Evolutionary conservation across 177 flowering plant genomes (phyloP).

Genomic region (Vitis hybrid): DNA sequence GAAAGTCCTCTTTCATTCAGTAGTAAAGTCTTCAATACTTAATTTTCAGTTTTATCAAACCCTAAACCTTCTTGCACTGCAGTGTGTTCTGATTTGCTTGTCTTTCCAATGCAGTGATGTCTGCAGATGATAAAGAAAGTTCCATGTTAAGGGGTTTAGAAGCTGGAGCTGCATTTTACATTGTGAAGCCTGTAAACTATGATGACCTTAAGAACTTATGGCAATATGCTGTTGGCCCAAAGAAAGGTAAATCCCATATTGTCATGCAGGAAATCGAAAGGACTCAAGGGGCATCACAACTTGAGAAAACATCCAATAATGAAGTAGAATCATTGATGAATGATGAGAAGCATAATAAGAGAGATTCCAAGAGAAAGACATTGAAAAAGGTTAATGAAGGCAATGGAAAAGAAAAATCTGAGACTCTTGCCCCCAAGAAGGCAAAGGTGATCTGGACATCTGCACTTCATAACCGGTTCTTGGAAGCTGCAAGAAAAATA

Average conservation of each 20-base stretch:
- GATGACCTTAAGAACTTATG: constrained; percentile 42
- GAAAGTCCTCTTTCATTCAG: too few relatives aligned
- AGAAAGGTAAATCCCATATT: constrained; percentile 13
- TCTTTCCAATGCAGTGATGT: constrained; percentile 52
- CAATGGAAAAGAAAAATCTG: not conserved
- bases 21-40: too few relatives aligned
- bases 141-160: constrained; percentile 32
- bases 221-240: constrained; percentile 36
- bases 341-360: constrained; percentile 3
- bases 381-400: not conserved
- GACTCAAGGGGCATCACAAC: not conserved
- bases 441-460: constrained; percentile 51
- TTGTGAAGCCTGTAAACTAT: constrained; percentile 47
- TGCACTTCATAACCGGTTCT: constrained; percentile 48
- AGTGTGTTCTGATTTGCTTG: too few relatives aligned
- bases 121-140: constrained; percentile 37
- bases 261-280: constrained; percentile 7
- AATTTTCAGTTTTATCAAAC: too few relatives aligned
- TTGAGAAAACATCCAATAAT: not conserved
- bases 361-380: constrained; percentile 4
- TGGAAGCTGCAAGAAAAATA: constrained; percentile 43
- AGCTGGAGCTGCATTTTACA: constrained; percentile 45
- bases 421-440: constrained; percentile 23
- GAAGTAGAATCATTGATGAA: constrained; percentile 19
- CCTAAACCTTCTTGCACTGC: too few relatives aligned